phyloP scores from a whole-genome alignment of 2,329 filamentous ascomycete species.

The Pseudonectria buxi region DNA sequence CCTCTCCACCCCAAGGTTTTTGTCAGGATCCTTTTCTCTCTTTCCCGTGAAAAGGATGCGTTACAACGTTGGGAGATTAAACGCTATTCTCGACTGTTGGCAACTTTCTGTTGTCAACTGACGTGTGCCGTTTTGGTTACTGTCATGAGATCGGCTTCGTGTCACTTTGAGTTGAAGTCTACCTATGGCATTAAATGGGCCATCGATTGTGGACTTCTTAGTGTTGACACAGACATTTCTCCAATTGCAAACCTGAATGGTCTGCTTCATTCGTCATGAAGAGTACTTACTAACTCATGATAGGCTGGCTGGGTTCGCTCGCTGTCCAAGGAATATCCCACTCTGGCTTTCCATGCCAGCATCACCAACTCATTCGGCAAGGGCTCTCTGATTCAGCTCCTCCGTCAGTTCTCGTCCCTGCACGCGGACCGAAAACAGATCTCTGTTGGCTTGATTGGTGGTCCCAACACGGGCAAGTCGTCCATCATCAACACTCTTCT shows the following conservation, averaged over 20 bases:
- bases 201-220: constrained; percentile 86
- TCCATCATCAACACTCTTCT: constrained; percentile 95
- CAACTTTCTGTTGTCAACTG: constrained; percentile 46
- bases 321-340: constrained; percentile 86
- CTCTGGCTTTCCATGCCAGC: constrained; percentile 86
- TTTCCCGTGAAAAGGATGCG: constrained; percentile 77
- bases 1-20: constrained; percentile 53
- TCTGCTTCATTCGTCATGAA: constrained; percentile 14
- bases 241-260: constrained; percentile 3
- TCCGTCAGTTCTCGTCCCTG: constrained; percentile 86
- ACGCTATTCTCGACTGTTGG: constrained; percentile 37
- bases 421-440: constrained; percentile 92
- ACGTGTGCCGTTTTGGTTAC: constrained; percentile 82
- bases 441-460: constrained; percentile 73
- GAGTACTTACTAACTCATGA: constrained; percentile 17
- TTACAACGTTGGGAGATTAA: constrained; percentile 99
- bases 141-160: constrained; percentile 71
- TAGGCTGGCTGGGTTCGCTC: constrained; percentile 89
- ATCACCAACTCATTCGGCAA: constrained; percentile 97
- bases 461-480: constrained; percentile 89
- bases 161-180: constrained; percentile 95
- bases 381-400: constrained; percentile 82
- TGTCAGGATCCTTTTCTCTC: constrained; percentile 79
- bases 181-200: constrained; percentile 49
- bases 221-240: constrained; percentile 83